Percentiles rank a stretch among this genome's conserved stretches.
Evolutionary conservation across 768 basidiomycete species (phyloP).

Genomic region (Calocera viscosa): DNA sequence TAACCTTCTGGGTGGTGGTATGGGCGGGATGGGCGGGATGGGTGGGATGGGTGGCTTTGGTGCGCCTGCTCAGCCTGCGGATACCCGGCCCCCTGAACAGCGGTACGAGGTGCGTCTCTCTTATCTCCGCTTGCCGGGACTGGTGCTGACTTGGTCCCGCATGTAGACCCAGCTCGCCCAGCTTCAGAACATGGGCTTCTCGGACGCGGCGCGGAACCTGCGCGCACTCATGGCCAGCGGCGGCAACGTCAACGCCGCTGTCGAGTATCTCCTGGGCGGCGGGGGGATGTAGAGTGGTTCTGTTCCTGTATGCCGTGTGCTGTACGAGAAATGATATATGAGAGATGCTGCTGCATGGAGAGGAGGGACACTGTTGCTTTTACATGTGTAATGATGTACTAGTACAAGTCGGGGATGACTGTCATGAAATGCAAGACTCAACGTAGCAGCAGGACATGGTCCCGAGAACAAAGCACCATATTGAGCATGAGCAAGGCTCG

Average conservation of each 20-base stretch:
- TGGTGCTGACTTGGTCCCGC: neutral
- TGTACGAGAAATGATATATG: neutral
- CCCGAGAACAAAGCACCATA: neutral
- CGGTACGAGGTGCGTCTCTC: constrained; percentile 58
- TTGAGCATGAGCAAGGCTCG: too few species aligned
- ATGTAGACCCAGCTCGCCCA: constrained; percentile 42
- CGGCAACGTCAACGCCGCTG: constrained; percentile 84
- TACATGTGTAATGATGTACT: constrained; percentile 9
- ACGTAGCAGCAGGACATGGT: too few species aligned
- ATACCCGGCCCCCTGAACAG: constrained; percentile 74
- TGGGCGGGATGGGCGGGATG: constrained; percentile 19
- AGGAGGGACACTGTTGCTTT: neutral
- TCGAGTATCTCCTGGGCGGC: constrained; percentile 81
- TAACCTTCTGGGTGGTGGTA: constrained; percentile 18
- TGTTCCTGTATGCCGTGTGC: neutral
- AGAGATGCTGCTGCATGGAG: too few species aligned
- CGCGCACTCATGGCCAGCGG: constrained; percentile 80
- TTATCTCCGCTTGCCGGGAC: neutral
- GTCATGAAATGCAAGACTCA: neutral
- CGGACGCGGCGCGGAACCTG: constrained; percentile 78
- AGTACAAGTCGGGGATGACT: neutral
- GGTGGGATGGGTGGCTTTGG: constrained; percentile 24
- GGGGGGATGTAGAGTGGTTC: constrained; percentile 43
- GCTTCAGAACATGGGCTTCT: constrained; percentile 91
- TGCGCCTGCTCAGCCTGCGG: constrained; percentile 41